These are phyloP conservation scores for Arctostaphylos glauca DNA, from an alignment of 148 eudicot genomes.

Conservation along the genomic window DNA sequence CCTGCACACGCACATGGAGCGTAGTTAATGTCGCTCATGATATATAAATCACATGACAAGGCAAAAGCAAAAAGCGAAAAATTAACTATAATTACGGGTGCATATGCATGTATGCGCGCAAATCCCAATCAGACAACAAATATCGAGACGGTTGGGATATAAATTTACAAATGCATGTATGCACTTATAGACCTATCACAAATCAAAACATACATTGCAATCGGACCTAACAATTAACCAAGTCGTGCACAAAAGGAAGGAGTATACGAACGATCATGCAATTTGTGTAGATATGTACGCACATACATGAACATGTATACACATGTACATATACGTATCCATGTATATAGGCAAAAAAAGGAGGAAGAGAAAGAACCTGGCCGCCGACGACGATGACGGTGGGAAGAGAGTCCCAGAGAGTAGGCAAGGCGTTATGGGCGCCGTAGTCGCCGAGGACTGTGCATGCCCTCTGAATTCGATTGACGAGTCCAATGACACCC, in stretches of 20 bases:
- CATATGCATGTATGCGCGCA: not conserved
- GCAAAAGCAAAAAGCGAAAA: not conserved
- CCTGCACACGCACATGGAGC: too few relatives aligned
- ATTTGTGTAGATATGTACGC: not conserved
- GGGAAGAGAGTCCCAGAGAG: conserved; percentile 58
- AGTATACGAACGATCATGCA: not conserved
- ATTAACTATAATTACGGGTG: not conserved
- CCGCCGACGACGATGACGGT: conserved; percentile 69
- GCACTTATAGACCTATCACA: not conserved
- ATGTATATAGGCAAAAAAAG: not conserved
- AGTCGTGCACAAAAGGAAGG: not conserved
- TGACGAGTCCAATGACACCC: conserved; percentile 40
- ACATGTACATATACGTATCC: not conserved
- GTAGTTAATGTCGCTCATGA: too few relatives aligned
- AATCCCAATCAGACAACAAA: not conserved
- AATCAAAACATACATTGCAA: not conserved
- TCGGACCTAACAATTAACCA: not conserved
- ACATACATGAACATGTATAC: not conserved
- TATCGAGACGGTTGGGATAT: not conserved
- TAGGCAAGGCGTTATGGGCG: conserved; percentile 32
- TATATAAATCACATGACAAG: not conserved
- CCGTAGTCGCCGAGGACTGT: conserved; percentile 43
- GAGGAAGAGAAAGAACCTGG: conserved; percentile 37
- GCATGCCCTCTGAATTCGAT: conserved; percentile 46
- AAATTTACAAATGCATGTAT: not conserved